Percentiles rank a stretch among this genome's conserved stretches.
Conservation (phyloP, 1,284 basidiomycete genomes). For the Ustilago trichophora region DNA sequence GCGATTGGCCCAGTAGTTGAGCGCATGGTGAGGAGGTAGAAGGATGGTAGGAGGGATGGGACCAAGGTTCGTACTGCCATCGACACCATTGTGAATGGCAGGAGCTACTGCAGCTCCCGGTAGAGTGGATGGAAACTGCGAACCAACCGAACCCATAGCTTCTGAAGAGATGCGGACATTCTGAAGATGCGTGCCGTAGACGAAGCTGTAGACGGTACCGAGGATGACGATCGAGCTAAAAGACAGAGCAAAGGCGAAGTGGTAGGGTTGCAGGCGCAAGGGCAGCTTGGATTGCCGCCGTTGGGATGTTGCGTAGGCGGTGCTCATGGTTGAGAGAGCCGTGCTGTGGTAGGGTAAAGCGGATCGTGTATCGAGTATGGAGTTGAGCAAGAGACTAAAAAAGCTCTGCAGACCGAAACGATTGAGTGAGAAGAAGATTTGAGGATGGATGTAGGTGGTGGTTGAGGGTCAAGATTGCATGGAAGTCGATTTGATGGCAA, state of each 20-base stretch:
- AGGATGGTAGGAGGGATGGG: constrained; percentile 69
- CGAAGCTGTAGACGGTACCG: constrained; percentile 72
- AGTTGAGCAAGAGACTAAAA: too few species aligned
- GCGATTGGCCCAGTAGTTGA: constrained; percentile 73
- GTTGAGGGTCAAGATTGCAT: too few species aligned
- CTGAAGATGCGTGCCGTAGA: constrained; percentile 70
- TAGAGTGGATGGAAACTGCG: constrained; percentile 18
- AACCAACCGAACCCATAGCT: constrained; percentile 58
- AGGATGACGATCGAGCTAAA: constrained; percentile 69
- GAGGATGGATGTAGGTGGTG: too few species aligned
- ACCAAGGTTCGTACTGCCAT: constrained; percentile 73
- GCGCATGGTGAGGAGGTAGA: constrained; percentile 68
- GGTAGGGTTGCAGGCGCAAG: constrained; percentile 35
- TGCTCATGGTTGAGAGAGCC: constrained; percentile 10
- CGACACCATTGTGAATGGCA: constrained; percentile 42
- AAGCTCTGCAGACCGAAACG: too few species aligned
- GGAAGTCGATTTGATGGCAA: too few species aligned
- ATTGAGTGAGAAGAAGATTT: too few species aligned
- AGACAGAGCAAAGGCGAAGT: constrained; percentile 44
- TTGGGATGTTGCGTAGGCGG: neutral
- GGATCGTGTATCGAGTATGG: too few species aligned
- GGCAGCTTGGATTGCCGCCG: constrained; percentile 26
- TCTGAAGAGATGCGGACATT: constrained; percentile 42
- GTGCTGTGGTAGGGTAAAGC: too few species aligned
- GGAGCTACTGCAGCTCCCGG: constrained; percentile 34